These are phyloP conservation scores for Taphrina confusa DNA, from an alignment of 1,139 yeast species.

Conservation along the genomic window DNA sequence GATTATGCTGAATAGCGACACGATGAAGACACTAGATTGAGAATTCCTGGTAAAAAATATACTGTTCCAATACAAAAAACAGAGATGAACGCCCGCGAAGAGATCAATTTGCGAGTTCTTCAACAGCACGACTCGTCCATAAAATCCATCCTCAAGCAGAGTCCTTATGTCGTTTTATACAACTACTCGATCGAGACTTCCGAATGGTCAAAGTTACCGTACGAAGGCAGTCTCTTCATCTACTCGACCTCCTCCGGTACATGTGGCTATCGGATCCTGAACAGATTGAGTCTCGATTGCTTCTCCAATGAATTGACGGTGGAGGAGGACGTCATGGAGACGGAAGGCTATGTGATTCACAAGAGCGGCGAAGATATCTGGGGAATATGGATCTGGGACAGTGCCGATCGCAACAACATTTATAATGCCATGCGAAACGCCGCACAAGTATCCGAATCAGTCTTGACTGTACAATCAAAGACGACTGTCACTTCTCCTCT, in stretches of 20 bases:
- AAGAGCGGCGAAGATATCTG: constrained; percentile 28
- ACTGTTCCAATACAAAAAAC: background rate
- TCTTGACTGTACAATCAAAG: background rate
- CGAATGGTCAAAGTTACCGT: constrained; percentile 27
- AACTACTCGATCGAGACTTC: constrained; percentile 16
- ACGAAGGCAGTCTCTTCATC: constrained; percentile 30
- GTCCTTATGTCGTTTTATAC: constrained; percentile 33
- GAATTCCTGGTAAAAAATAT: too few species aligned
- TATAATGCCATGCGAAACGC: constrained; percentile 22
- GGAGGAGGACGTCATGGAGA: constrained; percentile 29
- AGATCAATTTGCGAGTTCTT: constrained; percentile 33
- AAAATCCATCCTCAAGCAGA: constrained; percentile 11
- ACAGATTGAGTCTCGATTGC: constrained; percentile 25
- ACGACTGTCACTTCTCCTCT: background rate
- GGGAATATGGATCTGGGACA: constrained; percentile 34
- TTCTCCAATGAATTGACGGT: constrained; percentile 17
- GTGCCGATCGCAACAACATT: constrained; percentile 18
- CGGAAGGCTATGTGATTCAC: constrained; percentile 31
- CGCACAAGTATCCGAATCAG: constrained; percentile 2
- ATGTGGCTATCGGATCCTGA: constrained; percentile 28
- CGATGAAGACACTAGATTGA: too few species aligned
- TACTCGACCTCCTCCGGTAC: constrained; percentile 13
- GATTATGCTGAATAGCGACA: too few species aligned
- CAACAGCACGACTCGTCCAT: constrained; percentile 22
- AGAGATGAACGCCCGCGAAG: constrained; percentile 24